These are phyloP conservation scores for Diaporthe sp. DNA, from an alignment of 2,329 filamentous ascomycete species.

Conservation along the genomic window DNA sequence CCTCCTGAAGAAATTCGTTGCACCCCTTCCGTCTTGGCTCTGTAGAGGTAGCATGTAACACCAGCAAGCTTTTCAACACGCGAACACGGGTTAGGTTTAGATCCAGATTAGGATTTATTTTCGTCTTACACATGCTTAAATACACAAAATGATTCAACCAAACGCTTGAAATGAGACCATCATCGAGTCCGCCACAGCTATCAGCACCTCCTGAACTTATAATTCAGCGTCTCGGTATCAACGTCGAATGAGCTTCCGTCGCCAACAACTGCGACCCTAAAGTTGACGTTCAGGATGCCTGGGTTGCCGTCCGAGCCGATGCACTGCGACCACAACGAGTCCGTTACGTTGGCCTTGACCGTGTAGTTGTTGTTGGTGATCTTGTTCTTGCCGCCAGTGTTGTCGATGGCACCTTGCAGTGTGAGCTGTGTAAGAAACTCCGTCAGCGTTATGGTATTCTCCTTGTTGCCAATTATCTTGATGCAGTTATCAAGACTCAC, in stretches of 20 bases:
- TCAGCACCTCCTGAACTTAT: slow-evolving; percentile 55
- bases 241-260: slow-evolving; percentile 54
- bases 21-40: neutral
- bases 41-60: neutral
- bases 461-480: too few relatives aligned
- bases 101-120: neutral
- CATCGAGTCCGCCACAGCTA: too few relatives aligned
- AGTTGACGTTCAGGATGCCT: slow-evolving; percentile 58
- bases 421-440: slow-evolving; percentile 46
- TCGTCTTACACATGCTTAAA: neutral
- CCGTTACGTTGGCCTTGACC: slow-evolving; percentile 47
- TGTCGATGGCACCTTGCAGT: slow-evolving; percentile 48
- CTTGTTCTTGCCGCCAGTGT: slow-evolving; percentile 40
- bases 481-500: slow-evolving; percentile 44
- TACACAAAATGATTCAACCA: neutral
- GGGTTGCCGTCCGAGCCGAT: slow-evolving; percentile 50
- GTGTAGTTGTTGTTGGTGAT: slow-evolving; percentile 47
- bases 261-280: slow-evolving; percentile 54
- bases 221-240: slow-evolving; percentile 53
- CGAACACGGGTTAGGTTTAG: neutral
- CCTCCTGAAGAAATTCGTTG: neutral
- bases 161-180: neutral
- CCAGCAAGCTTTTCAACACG: neutral
- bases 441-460: neutral
- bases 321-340: slow-evolving; percentile 54